Percentiles rank a stretch among this genome's conserved stretches.
Evolutionary conservation across 306 rosid genomes (phyloP).

Genomic region (Begonia masoniana): DNA sequence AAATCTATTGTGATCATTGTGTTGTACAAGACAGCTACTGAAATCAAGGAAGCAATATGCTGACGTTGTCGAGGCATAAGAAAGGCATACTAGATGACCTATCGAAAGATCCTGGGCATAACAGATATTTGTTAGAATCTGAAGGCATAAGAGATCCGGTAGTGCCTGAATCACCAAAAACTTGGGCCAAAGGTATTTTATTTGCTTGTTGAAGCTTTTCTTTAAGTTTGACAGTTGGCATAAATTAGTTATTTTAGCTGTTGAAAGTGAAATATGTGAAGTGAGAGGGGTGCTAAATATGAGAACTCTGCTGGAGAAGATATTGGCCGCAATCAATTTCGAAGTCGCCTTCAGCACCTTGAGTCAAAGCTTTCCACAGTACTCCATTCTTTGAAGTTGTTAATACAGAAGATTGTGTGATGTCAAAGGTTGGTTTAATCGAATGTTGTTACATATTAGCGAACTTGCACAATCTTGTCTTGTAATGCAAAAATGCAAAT

Average conservation of each 20-base stretch:
- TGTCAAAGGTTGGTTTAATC: slow-evolving; percentile 21
- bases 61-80: slow-evolving; percentile 23
- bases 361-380: slow-evolving; percentile 54
- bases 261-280: slow-evolving; percentile 31
- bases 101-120: slow-evolving; percentile 19
- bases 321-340: slow-evolving; percentile 26
- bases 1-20: slow-evolving; percentile 23
- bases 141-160: slow-evolving; percentile 24
- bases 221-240: slow-evolving; percentile 3
- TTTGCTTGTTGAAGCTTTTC: slow-evolving; percentile 3
- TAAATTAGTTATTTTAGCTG: slow-evolving; percentile 33
- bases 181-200: slow-evolving; percentile 68
- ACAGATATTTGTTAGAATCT: slow-evolving; percentile 16
- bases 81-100: slow-evolving; percentile 16
- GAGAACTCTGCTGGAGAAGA: slow-evolving; percentile 13
- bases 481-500: background rate
- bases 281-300: slow-evolving; percentile 16
- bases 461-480: background rate
- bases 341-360: slow-evolving; percentile 39
- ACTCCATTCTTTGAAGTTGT: slow-evolving; percentile 39
- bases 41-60: slow-evolving; percentile 23
- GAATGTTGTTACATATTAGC: too few relatives aligned
- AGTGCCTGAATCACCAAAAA: slow-evolving; percentile 45
- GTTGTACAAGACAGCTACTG: slow-evolving; percentile 49
- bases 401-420: slow-evolving; percentile 15